These are phyloP conservation scores for Globisporangium paroecandrum DNA, from an alignment of 352 stramenopile species.

Conservation along the genomic window DNA sequence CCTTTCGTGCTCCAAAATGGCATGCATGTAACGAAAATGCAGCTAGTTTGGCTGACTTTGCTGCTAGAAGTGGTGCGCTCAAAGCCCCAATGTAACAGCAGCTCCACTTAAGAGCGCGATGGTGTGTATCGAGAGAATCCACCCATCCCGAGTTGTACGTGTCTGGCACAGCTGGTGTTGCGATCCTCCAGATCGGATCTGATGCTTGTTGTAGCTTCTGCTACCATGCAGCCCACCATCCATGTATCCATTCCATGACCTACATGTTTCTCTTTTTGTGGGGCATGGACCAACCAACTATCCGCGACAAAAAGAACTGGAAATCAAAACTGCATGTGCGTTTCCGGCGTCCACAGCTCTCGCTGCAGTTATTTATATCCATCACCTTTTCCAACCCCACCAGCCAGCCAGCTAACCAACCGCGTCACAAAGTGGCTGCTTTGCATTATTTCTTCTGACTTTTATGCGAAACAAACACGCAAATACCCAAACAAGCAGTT, in stretches of 20 bases:
- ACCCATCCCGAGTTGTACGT: not conserved
- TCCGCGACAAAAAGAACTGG: not conserved
- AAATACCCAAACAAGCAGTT: not conserved
- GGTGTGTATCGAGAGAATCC: not conserved
- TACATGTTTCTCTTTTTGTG: not conserved
- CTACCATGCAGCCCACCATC: not conserved
- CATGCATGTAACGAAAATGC: not conserved
- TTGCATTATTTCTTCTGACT: not conserved
- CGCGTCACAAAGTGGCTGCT: not conserved
- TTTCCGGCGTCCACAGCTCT: constrained; percentile 4
- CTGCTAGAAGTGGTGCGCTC: not conserved
- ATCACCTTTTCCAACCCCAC: not conserved
- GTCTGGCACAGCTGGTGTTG: not conserved
- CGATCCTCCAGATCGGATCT: not conserved
- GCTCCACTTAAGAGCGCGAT: not conserved
- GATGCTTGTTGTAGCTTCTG: not conserved
- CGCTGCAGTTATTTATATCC: constrained; percentile 6
- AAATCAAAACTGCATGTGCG: constrained; percentile 1
- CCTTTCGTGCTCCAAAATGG: not conserved
- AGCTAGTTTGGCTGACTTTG: not conserved
- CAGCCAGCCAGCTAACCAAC: not conserved
- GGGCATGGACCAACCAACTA: not conserved
- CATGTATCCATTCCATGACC: not conserved
- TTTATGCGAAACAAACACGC: constrained; percentile 5
- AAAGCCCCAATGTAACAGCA: not conserved